phyloP scores from a whole-genome alignment of 192 early-diverging fungal species.

The Radiomyces spectabilis region DNA sequence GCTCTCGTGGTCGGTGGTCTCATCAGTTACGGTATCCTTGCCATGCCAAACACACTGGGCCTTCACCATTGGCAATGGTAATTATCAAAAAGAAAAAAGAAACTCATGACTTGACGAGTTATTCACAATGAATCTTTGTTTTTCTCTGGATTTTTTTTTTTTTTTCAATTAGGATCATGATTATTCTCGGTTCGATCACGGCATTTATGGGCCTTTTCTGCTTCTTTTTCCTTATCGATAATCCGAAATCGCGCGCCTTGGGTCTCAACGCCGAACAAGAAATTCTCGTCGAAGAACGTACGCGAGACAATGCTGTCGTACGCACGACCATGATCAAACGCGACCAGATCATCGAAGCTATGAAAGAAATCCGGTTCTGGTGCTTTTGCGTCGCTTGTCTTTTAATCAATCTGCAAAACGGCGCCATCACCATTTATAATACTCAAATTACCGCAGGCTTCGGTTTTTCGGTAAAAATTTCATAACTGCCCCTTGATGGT shows the following conservation, averaged over 20 bases:
- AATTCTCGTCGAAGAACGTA: conserved; percentile 19
- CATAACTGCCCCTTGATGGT: too few relatives aligned
- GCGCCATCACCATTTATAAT: conserved; percentile 24
- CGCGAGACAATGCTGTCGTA: conserved; percentile 17
- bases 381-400: conserved; percentile 2
- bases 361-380: conserved; percentile 17
- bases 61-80: conserved; percentile 23
- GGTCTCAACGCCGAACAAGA: conserved; percentile 19
- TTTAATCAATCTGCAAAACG: conserved; percentile 19
- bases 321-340: conserved; percentile 12
- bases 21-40: conserved; percentile 19
- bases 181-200: conserved; percentile 16
- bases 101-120: too few relatives aligned
- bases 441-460: conserved; percentile 11
- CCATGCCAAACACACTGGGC: neutral
- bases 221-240: conserved; percentile 26
- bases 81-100: neutral
- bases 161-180: conserved; percentile 18
- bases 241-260: conserved; percentile 14
- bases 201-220: conserved; percentile 8
- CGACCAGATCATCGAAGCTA: conserved; percentile 14
- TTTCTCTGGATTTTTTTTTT: neutral
- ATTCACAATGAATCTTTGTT: neutral
- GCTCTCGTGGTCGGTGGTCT: conserved; percentile 11
- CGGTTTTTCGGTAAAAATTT: conserved; percentile 20